Percentiles rank a stretch among this genome's conserved stretches.
Conservation (phyloP, 805 yeast genomes). For the Candida loeiensis region DNA sequence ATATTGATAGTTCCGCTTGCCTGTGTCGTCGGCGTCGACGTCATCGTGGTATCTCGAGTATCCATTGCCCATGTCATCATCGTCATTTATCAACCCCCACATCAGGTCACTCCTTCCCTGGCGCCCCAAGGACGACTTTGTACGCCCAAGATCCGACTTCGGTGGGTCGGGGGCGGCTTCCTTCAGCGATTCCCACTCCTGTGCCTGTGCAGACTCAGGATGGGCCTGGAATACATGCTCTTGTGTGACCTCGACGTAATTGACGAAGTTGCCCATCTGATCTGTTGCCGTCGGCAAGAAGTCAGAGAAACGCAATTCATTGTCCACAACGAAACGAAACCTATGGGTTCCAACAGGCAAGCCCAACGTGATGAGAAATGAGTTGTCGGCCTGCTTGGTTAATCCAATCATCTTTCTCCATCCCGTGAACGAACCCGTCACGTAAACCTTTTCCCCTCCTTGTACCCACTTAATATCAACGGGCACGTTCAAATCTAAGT, state of each 20-base stretch:
- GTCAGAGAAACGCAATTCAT: conserved; percentile 85
- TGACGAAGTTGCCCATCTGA: conserved; percentile 93
- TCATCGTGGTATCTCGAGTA: conserved; percentile 73
- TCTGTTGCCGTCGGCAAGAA: conserved; percentile 95
- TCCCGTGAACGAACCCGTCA: conserved; percentile 96
- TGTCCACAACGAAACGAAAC: conserved; percentile 89
- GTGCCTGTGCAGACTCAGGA: conserved; percentile 10
- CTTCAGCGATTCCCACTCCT: conserved; percentile 5
- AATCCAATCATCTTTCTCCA: conserved; percentile 98
- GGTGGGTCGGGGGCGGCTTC: conserved; percentile 10
- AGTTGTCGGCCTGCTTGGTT: conserved; percentile 49
- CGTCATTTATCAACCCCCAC: conserved; percentile 60
- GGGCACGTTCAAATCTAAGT: conserved; percentile 32
- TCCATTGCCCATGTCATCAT: conserved; percentile 81
- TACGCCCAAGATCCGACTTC: conserved; percentile 12
- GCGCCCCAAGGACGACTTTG: conserved; percentile 26
- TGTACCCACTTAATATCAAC: conserved; percentile 87
- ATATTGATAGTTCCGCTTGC: conserved; percentile 35
- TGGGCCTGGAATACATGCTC: conserved; percentile 16
- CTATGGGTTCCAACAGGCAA: conserved; percentile 90
- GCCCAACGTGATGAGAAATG: conserved; percentile 66
- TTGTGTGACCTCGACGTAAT: conserved; percentile 75
- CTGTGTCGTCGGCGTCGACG: conserved; percentile 14
- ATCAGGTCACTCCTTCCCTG: conserved; percentile 52
- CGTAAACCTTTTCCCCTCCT: conserved; percentile 94